Base-by-base conservation (phyloP, 768 basidiomycete genomes). In the Zangia roseola region DNA sequence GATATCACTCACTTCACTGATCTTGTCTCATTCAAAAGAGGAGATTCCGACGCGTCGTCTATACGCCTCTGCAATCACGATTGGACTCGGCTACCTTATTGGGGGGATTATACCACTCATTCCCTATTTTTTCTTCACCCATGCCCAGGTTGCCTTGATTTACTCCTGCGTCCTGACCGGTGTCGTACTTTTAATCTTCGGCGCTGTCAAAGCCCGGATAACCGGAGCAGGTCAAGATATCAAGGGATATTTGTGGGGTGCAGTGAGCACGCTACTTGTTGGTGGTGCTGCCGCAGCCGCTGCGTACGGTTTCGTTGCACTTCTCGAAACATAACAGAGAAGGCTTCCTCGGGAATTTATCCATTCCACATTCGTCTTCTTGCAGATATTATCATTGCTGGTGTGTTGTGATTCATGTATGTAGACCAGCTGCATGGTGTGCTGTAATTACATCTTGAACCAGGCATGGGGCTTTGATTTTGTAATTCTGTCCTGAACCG, bases 81-180 rank as follows among this genome's bases (percentile, higher is more conserved):
- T 99, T 63, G 97, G 95, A 53, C 78, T 92, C 62, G 92, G 93
- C 12, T 95, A 98, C 73, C 85, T 94, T 53, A 44, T 95, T 46
- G 97, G 97, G 38, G 97, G 97, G 25, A 75, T 94, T 47, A 89
- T 98, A 59, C 97, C 97, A 1, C 79, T 99, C 30, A 58, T 94
- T 10, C 93, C 93, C 10, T 95, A 97, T 71, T 94, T 98, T 73
- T 92, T 93, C 74, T 81, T 94, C 56, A 67, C 81, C 4, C 68
- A 68, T 12, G 93, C 92, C 9, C 77, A 83, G 30, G 65, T 81
- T 20, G 79, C 86, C 36, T 74, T 91, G 40, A 69, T 89, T 38
- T 89, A 83, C 58, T 91, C 89, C 0, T 87, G 76, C 54, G 63
- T 91, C 52, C 67, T 97, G 46, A 99, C 95, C 6, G 91, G 91